Evolutionary conservation across 371 early-diverging fungal species (phyloP).

Genomic region (Mortierella sp.): DNA sequence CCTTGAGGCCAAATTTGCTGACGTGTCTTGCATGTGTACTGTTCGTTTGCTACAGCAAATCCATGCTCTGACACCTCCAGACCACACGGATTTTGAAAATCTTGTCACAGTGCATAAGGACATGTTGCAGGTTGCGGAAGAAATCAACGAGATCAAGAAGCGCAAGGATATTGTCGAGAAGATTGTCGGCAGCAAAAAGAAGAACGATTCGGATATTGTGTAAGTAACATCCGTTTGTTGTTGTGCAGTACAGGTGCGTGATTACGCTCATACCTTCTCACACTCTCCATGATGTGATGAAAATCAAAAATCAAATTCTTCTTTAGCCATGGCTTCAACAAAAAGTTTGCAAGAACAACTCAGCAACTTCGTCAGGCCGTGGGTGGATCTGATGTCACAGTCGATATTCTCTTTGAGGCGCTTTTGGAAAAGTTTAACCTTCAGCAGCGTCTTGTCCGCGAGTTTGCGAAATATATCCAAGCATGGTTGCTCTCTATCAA

Average conservation of each 20-base stretch:
- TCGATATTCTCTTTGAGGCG: constrained; percentile 69
- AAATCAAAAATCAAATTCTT: too few relatives aligned
- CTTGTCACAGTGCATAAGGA: constrained; percentile 63
- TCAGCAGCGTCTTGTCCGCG: constrained; percentile 64
- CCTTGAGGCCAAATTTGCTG: too few relatives aligned
- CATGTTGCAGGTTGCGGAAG: constrained; percentile 72
- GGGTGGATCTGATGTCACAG: constrained; percentile 66
- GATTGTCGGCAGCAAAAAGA: constrained; percentile 78
- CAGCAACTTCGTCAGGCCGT: constrained; percentile 71
- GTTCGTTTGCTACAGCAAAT: constrained; percentile 63
- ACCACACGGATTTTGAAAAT: constrained; percentile 68
- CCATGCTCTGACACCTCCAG: constrained; percentile 64
- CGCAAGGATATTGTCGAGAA: constrained; percentile 87
- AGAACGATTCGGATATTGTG: constrained; percentile 66
- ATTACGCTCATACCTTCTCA: too few relatives aligned
- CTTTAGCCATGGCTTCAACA: constrained; percentile 82
- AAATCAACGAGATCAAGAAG: constrained; percentile 86
- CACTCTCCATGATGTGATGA: constrained; percentile 41
- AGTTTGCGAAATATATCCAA: constrained; percentile 65
- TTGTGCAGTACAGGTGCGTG: too few relatives aligned
- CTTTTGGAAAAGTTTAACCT: constrained; percentile 69
- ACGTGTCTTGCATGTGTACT: too few relatives aligned
- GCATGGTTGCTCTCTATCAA: constrained; percentile 63
- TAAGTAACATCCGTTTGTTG: too few relatives aligned
- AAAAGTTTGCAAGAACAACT: constrained; percentile 74